A percentile compares a stretch with the other conserved stretches of the same genome.
phyloP scores from a whole-genome alignment of 1,139 yeast species.

The Sugiyamaella grinbergsii region DNA sequence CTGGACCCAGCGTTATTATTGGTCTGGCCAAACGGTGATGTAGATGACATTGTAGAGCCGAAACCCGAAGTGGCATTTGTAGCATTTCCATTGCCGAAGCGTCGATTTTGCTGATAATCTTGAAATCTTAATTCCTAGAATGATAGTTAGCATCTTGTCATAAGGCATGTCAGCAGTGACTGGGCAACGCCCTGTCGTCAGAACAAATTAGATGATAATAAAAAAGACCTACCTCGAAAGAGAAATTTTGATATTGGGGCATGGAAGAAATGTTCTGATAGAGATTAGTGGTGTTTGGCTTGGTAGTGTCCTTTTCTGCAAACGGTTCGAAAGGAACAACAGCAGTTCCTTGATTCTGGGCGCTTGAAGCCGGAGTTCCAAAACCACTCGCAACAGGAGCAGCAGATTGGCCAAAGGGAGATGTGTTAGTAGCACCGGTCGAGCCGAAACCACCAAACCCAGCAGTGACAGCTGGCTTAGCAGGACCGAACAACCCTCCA shows the following conservation, averaged over 20 bases:
- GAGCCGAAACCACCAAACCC: constrained; percentile 46
- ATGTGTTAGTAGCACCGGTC: constrained; percentile 37
- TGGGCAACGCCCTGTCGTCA: background rate
- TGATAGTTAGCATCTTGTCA: background rate
- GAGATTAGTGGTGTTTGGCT: constrained; percentile 49
- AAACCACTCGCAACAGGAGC: constrained; percentile 29
- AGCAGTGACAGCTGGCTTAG: constrained; percentile 28
- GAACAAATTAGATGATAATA: too few species aligned
- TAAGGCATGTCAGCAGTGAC: too few species aligned
- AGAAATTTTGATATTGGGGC: constrained; percentile 84
- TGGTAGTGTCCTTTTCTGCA: constrained; percentile 75
- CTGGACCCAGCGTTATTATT: constrained; percentile 27
- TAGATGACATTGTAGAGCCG: constrained; percentile 26
- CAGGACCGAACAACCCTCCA: constrained; percentile 27
- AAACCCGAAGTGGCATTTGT: constrained; percentile 32
- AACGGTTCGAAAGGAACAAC: constrained; percentile 57
- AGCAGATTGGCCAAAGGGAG: constrained; percentile 30
- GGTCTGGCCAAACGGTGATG: constrained; percentile 42
- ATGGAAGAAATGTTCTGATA: constrained; percentile 80
- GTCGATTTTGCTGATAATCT: constrained; percentile 79
- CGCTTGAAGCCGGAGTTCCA: constrained; percentile 25
- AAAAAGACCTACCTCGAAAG: constrained; percentile 46
- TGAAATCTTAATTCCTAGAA: constrained; percentile 81
- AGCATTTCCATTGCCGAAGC: constrained; percentile 52
- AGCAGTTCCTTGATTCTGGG: constrained; percentile 68